Percentiles rank a stretch among this genome's conserved stretches.
phyloP scores from a whole-genome alignment of 2,329 filamentous ascomycete species.

The Neurospora crassa region DNA sequence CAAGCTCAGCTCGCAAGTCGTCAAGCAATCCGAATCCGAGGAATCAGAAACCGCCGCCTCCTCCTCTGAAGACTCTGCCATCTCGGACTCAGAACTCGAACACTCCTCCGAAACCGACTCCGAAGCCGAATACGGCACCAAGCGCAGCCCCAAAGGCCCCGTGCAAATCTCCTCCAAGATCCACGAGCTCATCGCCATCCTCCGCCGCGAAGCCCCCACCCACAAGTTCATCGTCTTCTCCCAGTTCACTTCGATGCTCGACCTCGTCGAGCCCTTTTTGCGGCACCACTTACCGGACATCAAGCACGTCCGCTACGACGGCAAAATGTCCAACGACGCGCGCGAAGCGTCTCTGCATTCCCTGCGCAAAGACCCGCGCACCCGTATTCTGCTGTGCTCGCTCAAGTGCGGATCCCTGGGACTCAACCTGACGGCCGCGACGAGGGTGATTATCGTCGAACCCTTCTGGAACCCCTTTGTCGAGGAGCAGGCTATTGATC shows the following conservation, averaged over 20 bases:
- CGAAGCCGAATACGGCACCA: slow-evolving; percentile 16
- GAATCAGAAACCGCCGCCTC: slow-evolving; percentile 17
- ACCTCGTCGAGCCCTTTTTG: slow-evolving; percentile 90
- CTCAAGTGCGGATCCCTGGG: slow-evolving; percentile 89
- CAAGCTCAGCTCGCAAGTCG: slow-evolving; percentile 25
- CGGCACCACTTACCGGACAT: slow-evolving; percentile 52
- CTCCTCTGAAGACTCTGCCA: slow-evolving; percentile 21
- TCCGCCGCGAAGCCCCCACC: slow-evolving; percentile 64
- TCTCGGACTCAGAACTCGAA: slow-evolving; percentile 30
- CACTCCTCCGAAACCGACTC: slow-evolving; percentile 14
- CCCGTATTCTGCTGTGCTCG: slow-evolving; percentile 81
- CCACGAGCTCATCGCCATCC: slow-evolving; percentile 69
- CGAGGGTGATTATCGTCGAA: slow-evolving; percentile 86
- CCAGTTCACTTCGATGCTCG: slow-evolving; percentile 96
- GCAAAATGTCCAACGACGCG: slow-evolving; percentile 85
- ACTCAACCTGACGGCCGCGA: slow-evolving; percentile 88
- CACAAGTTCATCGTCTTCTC: slow-evolving; percentile 99
- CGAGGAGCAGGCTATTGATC: slow-evolving; percentile 97
- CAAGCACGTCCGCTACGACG: slow-evolving; percentile 83
- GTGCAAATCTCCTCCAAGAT: slow-evolving; percentile 82
- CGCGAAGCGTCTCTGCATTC: slow-evolving; percentile 77
- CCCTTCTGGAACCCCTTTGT: slow-evolving; percentile 99
- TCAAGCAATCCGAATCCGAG: slow-evolving; percentile 25
- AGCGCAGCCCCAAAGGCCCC: slow-evolving; percentile 27
- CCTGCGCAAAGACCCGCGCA: slow-evolving; percentile 64